Evolutionary conservation across 352 stramenopile genomes (phyloP).

Genomic region (Pythium myriotylum): DNA sequence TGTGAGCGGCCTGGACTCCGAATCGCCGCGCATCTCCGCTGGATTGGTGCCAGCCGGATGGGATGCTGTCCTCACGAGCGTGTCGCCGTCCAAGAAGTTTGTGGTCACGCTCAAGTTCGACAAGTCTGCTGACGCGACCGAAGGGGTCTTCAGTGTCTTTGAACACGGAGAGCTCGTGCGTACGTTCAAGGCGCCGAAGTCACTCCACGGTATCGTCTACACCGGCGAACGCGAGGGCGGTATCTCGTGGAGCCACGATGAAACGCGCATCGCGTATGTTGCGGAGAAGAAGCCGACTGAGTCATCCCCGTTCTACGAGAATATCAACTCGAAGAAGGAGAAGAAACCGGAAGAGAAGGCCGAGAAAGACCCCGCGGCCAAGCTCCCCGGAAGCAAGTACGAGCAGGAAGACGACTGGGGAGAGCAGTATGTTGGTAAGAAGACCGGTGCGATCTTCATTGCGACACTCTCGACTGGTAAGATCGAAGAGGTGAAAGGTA

Average conservation of each 20-base stretch:
- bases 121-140: slow-evolving; percentile 32
- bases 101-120: slow-evolving; percentile 65
- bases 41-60: slow-evolving; percentile 43
- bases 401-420: slow-evolving; percentile 81
- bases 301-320: slow-evolving; percentile 54
- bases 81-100: slow-evolving; percentile 55
- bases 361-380: too few species aligned
- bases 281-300: slow-evolving; percentile 66
- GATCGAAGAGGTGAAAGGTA: slow-evolving; percentile 61
- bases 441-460: slow-evolving; percentile 68
- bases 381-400: slow-evolving; percentile 58
- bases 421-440: slow-evolving; percentile 83
- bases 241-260: slow-evolving; percentile 74
- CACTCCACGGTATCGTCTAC: slow-evolving; percentile 73
- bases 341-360: slow-evolving; percentile 27
- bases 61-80: slow-evolving; percentile 46
- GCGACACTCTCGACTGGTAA: slow-evolving; percentile 61
- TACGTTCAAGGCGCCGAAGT: slow-evolving; percentile 69
- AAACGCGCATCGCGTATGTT: slow-evolving; percentile 73
- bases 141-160: slow-evolving; percentile 65
- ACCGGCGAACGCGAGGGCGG: slow-evolving; percentile 71
- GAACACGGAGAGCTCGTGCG: slow-evolving; percentile 36
- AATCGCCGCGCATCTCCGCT: slow-evolving; percentile 31
- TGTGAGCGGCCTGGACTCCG: slow-evolving; percentile 29
- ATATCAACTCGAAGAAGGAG: slow-evolving; percentile 49